Conservation (phyloP, 2,329 filamentous ascomycete genomes). For the Ceratocystis variospora region DNA sequence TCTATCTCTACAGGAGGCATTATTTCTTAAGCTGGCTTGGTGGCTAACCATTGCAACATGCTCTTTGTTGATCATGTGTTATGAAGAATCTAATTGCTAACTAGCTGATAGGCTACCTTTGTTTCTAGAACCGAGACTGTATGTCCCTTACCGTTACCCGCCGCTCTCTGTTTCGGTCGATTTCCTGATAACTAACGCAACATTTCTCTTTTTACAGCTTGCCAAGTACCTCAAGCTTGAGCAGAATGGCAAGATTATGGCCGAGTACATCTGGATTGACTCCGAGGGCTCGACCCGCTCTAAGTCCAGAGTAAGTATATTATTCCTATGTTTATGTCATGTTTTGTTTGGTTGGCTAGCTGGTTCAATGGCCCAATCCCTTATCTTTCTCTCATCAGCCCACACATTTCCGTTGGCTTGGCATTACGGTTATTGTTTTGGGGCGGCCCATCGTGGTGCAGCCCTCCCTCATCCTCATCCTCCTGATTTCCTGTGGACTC, state of each 20-base stretch:
- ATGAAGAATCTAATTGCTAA: conserved; percentile 11
- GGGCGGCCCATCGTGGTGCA: no score
- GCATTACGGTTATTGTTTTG: conserved; percentile 11
- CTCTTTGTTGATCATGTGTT: background rate
- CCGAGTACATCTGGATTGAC: conserved; percentile 97
- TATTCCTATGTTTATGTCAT: background rate
- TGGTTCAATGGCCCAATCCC: conserved; percentile 14
- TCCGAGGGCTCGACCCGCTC: conserved; percentile 69
- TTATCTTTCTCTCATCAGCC: conserved; percentile 20
- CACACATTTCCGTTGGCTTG: conserved; percentile 12
- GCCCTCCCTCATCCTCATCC: no score
- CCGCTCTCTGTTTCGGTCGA: background rate
- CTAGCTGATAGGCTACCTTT: conserved; percentile 13
- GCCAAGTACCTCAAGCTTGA: conserved; percentile 83
- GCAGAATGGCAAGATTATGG: conserved; percentile 78
- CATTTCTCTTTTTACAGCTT: conserved; percentile 42
- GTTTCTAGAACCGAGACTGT: conserved; percentile 17
- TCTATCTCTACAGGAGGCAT: background rate
- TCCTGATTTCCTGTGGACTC: background rate
- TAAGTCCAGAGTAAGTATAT: conserved; percentile 76
- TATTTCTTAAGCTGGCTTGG: background rate
- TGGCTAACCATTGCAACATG: background rate
- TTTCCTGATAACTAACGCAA: conserved; percentile 3
- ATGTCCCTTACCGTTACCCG: background rate
- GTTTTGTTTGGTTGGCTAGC: no score